Conservation (phyloP, 1,284 basidiomycete genomes). For the Athelia sp. region DNA sequence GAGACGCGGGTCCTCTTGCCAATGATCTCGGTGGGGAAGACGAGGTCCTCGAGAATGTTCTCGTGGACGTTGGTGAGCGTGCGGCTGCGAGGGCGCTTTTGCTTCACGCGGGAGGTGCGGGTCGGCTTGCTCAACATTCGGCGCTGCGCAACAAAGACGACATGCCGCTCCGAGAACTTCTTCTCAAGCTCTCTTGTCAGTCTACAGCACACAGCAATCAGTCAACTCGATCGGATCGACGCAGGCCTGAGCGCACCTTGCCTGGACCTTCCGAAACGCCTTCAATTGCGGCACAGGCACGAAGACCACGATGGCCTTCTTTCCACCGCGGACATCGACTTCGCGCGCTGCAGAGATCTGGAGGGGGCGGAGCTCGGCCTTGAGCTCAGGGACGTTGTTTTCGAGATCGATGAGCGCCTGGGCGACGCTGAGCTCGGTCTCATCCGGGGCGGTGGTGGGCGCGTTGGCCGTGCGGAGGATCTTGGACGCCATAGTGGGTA, state of each 20-base stretch:
- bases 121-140: conserved; percentile 98
- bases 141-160: conserved; percentile 98
- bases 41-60: conserved; percentile 97
- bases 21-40: conserved; percentile 98
- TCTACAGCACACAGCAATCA: conserved; percentile 40
- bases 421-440: conserved; percentile 89
- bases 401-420: conserved; percentile 98
- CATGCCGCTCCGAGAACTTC: conserved; percentile 99
- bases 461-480: conserved; percentile 97
- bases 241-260: conserved; percentile 60
- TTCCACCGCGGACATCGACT: conserved; percentile 98
- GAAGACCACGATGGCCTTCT: conserved; percentile 99
- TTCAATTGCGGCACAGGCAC: conserved; percentile 97
- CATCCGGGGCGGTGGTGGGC: conserved; percentile 83
- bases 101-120: conserved; percentile 87
- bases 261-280: conserved; percentile 99
- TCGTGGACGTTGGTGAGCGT: conserved; percentile 98
- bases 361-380: conserved; percentile 90
- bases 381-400: conserved; percentile 97
- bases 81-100: conserved; percentile 96
- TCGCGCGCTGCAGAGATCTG: conserved; percentile 98
- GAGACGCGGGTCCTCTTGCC: conserved; percentile 95
- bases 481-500: conserved; percentile 64
- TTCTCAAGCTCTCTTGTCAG: conserved; percentile 99
- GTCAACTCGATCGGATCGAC: conserved; percentile 3